Evolutionary conservation across 768 basidiomycete species (phyloP).

Genomic region (Termitomyces titanicus): DNA sequence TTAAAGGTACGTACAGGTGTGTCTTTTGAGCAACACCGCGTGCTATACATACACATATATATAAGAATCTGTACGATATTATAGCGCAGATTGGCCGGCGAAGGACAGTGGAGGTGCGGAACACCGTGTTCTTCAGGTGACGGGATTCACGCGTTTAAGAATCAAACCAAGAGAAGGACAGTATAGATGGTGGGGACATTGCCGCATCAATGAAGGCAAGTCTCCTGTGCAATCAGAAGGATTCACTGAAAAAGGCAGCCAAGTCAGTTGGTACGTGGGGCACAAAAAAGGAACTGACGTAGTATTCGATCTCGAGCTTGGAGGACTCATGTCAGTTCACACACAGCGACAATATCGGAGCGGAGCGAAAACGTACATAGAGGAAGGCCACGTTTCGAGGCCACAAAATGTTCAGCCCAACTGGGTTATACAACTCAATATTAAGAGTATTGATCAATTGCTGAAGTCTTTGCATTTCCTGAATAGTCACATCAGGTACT

Average conservation of each 20-base stretch:
- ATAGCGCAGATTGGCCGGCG: not conserved
- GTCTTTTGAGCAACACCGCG: not conserved
- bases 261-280: not conserved
- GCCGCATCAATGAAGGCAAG: conserved; percentile 3
- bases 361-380: conserved; percentile 62
- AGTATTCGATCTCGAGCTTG: conserved; percentile 95
- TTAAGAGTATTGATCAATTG: conserved; percentile 67
- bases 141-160: conserved; percentile 7
- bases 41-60: not conserved
- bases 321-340: conserved; percentile 10
- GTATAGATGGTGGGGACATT: not conserved
- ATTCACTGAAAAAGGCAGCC: conserved; percentile 14
- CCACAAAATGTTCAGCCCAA: conserved; percentile 84
- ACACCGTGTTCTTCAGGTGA: not conserved
- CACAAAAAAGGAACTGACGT: conserved; percentile 48
- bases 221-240: conserved; percentile 3
- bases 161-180: not conserved
- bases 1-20: not conserved
- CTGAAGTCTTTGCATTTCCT: conserved; percentile 79
- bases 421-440: conserved; percentile 72
- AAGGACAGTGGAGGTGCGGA: not conserved
- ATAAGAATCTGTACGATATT: not conserved
- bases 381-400: conserved; percentile 84
- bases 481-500: conserved; percentile 5
- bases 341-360: conserved; percentile 4